Percentiles rank a stretch among this genome's conserved stretches.
Conservation (phyloP, 75 land plant species). For the Azolla pinnata region DNA sequence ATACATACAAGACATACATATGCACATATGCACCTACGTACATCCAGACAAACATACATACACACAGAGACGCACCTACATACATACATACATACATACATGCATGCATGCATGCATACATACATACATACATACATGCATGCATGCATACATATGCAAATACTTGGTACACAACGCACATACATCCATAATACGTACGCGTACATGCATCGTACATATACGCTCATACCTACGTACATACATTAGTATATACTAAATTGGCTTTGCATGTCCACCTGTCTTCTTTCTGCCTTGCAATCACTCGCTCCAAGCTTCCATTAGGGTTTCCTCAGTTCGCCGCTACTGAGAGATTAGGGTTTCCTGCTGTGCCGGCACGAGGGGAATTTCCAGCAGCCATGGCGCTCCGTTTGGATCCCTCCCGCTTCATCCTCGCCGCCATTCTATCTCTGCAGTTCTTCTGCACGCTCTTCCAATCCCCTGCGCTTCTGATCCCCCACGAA, state of each 20-base stretch:
- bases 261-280: neutral
- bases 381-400: too few relatives aligned
- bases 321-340: too few relatives aligned
- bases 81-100: neutral
- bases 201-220: neutral
- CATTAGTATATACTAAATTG: neutral
- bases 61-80: neutral
- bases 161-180: too few relatives aligned
- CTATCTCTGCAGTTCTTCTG: too few relatives aligned
- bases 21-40: neutral
- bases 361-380: too few relatives aligned
- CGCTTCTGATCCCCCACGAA: neutral
- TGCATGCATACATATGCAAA: neutral
- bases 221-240: neutral
- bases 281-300: neutral
- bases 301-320: neutral
- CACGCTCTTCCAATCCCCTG: too few relatives aligned
- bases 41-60: neutral
- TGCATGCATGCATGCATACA: neutral
- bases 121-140: neutral
- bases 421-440: too few relatives aligned
- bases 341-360: too few relatives aligned
- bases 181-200: neutral
- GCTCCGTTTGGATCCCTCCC: too few relatives aligned
- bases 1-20: neutral